Evolutionary conservation across 805 yeast genomes (phyloP), one percentile per base, ranked within the genome.

Genomic region (Torulaspora delbrueckii): DNA sequence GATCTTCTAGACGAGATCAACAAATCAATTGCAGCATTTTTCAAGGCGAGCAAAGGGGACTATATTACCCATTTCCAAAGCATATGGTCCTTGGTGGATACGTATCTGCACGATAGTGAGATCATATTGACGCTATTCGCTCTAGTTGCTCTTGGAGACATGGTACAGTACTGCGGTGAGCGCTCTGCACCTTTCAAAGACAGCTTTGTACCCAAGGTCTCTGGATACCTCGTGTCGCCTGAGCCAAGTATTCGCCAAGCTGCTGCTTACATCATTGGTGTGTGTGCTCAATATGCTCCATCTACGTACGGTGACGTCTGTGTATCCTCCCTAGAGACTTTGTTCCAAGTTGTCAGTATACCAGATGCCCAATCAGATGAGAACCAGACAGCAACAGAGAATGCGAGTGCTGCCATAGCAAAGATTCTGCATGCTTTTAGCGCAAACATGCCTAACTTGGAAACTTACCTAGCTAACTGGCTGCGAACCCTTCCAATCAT

Each of bases 361-460:
- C 89, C 96, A 6, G 95, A 87, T 53, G 83, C 96, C 2, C 81
- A 86, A 51, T 78, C 81, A n/a, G 95, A 86, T 35, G 96, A 86
- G 46, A 88, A 88, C 58, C 66, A 86, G 33, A 76, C 77, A 45
- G 95, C 97, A 4, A 89, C 97, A 1, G 99, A 93, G 65, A 85
- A 84, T 59, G 83, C 88, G 9, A 73, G 83, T 47, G 77, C 86
- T 3, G 79, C 97, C 1, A 82, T 93, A 52, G 91, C 97, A 28
- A 87, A 87, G 63, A 78, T 91, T 8, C 73, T 90, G 50, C 85
- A 82, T 51, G 67, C 79, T 12, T 81, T 74, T 56, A 81, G 83
- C n/a, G 57, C 74, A 4, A 63, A 62, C 40, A 71, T 86, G 40
- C 82, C 89, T 25, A 78, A 81, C 59, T 67, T 80, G 46, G 79